Base-by-base conservation (phyloP, 2,329 filamentous ascomycete genomes). In the Plenodomus lindquistii region DNA sequence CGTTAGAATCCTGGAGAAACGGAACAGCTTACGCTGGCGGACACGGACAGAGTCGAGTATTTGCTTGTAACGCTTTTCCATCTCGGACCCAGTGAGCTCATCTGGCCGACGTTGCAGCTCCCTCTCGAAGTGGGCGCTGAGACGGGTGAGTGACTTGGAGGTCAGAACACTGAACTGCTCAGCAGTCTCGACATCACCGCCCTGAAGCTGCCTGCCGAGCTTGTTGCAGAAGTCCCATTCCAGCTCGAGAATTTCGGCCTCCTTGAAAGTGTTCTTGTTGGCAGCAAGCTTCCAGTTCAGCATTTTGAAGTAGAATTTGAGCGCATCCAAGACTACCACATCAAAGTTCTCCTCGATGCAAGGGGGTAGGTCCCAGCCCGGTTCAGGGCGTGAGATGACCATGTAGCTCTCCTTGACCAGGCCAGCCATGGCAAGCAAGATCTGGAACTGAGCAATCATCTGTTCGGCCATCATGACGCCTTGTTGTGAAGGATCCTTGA, bases 181-280 rank as follows among this genome's bases (percentile, higher is more conserved):
- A 1, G 94, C 94, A 36, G 97, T 94, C 75, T 97, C 93, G 35
- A 97, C 88, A 70, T 97, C 91, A 54, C 94, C 95, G 22, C 90
- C 89, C 60, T 95, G 87, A n/a, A 99, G 81, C 69, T 94, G 88
- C 40, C 89, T 85, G 20, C 93, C 94, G 47, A 99, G 90, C 62
- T 92, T 86, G 65, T 97, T 97, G 44, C 89, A 95, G 66, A 97
- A 97, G 48, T 91, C 91, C 94, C 94, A 99, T 73, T 99, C 94
- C 65, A 96, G 91, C 69, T 97, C 95, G 40, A 99, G 77, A 56
- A 99, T 88, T 77, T 99, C 94, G 6, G 94, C 94, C 72, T 99
- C 94, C 69, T 97, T 97, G 81, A 99, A 99, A 0, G 92, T 97
- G 75, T 97, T 99, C 72, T 97, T 97, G 78, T 97, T 97, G 46